A percentile compares a stretch with the other conserved stretches of the same genome.
These are phyloP conservation scores for Fusarium sublunatum DNA, from an alignment of 2,329 filamentous ascomycete species.

Conservation along the genomic window DNA sequence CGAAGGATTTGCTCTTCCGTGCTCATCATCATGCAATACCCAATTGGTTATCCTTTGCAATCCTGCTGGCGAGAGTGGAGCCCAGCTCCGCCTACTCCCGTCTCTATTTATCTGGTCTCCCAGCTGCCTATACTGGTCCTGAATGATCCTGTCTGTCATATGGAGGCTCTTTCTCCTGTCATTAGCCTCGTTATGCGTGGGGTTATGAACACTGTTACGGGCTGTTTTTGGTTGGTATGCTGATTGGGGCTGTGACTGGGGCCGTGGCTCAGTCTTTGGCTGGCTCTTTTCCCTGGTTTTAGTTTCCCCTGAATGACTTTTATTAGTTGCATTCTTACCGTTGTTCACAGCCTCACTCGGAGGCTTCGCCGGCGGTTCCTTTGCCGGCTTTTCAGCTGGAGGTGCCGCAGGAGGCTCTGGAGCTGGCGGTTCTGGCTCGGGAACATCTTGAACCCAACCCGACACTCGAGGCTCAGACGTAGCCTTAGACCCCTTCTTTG, in stretches of 20 bases:
- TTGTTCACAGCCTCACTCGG: background rate
- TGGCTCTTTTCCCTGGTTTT: constrained; percentile 6
- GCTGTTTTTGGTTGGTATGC: background rate
- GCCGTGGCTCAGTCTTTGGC: background rate
- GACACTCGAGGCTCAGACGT: background rate
- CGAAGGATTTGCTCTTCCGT: background rate
- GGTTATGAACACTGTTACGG: background rate
- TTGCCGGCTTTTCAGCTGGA: background rate
- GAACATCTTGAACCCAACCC: background rate
- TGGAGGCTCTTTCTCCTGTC: background rate
- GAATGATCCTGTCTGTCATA: background rate
- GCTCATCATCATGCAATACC: background rate
- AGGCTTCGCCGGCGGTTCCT: background rate
- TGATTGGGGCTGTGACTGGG: background rate
- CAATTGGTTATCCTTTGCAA: background rate
- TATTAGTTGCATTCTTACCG: constrained; percentile 5
- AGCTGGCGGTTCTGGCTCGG: background rate
- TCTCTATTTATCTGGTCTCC: background rate
- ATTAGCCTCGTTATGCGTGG: no score
- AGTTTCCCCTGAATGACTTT: background rate
- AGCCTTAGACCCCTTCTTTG: constrained; percentile 3
- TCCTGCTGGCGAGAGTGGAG: background rate
- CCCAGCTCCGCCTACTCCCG: background rate
- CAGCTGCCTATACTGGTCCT: background rate
- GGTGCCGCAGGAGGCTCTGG: background rate